A percentile compares a stretch with the other conserved stretches of the same genome.
phyloP scores from a whole-genome alignment of 2,329 filamentous ascomycete genomes.

The Phymatotrichopsis omnivora region DNA sequence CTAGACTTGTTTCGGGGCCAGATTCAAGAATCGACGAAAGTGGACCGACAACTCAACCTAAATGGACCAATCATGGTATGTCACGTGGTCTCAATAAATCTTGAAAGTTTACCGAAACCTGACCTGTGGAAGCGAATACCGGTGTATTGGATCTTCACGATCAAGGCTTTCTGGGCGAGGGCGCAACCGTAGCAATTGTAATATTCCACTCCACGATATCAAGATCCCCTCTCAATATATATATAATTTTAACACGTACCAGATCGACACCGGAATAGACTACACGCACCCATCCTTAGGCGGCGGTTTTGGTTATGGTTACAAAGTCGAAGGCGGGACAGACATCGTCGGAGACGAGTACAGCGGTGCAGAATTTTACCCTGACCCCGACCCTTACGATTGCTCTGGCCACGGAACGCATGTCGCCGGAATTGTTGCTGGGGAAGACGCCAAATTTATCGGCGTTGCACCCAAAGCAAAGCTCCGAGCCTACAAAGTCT shows the following conservation, averaged over 20 bases:
- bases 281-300: slow-evolving; percentile 29
- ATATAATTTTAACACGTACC: too few species aligned
- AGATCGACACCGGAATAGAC: slow-evolving; percentile 30
- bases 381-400: slow-evolving; percentile 28
- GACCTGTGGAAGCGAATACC: slow-evolving; percentile 16
- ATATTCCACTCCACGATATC: too few species aligned
- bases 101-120: neutral
- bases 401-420: slow-evolving; percentile 30
- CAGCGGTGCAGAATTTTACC: slow-evolving; percentile 17
- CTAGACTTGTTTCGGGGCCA: slow-evolving; percentile 12
- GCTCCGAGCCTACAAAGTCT: slow-evolving; percentile 33
- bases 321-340: slow-evolving; percentile 27
- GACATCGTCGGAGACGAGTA: slow-evolving; percentile 29
- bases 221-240: too few species aligned
- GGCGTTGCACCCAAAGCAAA: slow-evolving; percentile 34
- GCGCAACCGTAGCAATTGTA: slow-evolving; percentile 22
- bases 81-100: neutral
- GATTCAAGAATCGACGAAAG: slow-evolving; percentile 12
- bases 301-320: slow-evolving; percentile 27
- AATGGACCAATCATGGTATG: slow-evolving; percentile 20
- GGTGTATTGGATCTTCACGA: slow-evolving; percentile 24
- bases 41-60: neutral
- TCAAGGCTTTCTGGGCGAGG: slow-evolving; percentile 23
- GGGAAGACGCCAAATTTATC: slow-evolving; percentile 28
- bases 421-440: slow-evolving; percentile 29